Conservation (phyloP, 306 rosid genomes). For the Rubus parviflorus region DNA sequence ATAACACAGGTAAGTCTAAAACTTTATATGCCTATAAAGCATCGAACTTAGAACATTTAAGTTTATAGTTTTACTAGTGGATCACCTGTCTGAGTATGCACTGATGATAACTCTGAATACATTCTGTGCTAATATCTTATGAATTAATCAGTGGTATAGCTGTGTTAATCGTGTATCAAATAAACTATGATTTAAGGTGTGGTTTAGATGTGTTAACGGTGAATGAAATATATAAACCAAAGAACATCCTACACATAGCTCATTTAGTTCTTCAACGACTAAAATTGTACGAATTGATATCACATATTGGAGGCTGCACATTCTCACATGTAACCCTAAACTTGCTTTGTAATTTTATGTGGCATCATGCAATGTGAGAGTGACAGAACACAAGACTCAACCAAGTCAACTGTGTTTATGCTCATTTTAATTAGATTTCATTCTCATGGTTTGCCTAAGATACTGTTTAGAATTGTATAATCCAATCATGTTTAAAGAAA, state of each 20-base stretch:
- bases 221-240: slow-evolving; percentile 3
- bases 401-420: slow-evolving; percentile 31
- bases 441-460: slow-evolving; percentile 21
- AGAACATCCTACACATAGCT: slow-evolving; percentile 19
- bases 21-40: background rate
- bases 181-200: background rate
- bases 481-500: slow-evolving; percentile 13
- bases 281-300: background rate
- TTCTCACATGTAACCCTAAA: slow-evolving; percentile 22
- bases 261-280: slow-evolving; percentile 17
- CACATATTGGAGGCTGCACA: slow-evolving; percentile 24
- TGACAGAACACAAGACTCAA: slow-evolving; percentile 39
- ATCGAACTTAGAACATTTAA: background rate
- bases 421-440: slow-evolving; percentile 1
- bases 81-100: background rate
- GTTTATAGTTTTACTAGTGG: background rate
- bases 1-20: background rate
- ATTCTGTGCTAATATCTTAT: background rate
- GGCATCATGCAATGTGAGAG: slow-evolving; percentile 27
- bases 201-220: slow-evolving; percentile 5
- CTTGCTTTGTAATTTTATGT: slow-evolving; percentile 6
- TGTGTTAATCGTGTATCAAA: slow-evolving; percentile 4
- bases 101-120: background rate
- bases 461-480: slow-evolving; percentile 4
- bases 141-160: slow-evolving; percentile 2